These are phyloP conservation scores for Boletus mariae DNA, from an alignment of 1,284 basidiomycete species.

Conservation along the genomic window DNA sequence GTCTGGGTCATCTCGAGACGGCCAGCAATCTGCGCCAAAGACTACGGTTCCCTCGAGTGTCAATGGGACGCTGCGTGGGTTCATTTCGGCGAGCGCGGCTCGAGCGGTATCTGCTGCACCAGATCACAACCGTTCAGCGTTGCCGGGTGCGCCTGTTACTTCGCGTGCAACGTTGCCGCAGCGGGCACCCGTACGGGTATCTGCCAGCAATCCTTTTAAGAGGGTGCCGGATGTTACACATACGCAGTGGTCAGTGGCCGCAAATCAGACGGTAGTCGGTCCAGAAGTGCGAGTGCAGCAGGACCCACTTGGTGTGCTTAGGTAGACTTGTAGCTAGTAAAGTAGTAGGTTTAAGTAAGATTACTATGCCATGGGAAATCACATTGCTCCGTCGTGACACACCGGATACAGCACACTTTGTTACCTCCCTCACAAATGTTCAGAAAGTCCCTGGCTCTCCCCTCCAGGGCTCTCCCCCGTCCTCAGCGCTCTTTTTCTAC, in stretches of 20 bases:
- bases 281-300: conserved; percentile 18
- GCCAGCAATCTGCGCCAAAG: conserved; percentile 15
- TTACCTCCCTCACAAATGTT: conserved; percentile 21
- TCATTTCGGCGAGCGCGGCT: conserved; percentile 15
- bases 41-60: conserved; percentile 13
- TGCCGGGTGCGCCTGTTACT: conserved; percentile 31
- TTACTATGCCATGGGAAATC: conserved; percentile 23
- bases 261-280: too few species aligned
- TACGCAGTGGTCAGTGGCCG: background rate
- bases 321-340: conserved; percentile 19
- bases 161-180: background rate
- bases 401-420: conserved; percentile 10
- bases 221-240: conserved; percentile 13
- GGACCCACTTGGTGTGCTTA: conserved; percentile 63
- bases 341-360: too few species aligned
- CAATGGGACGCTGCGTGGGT: conserved; percentile 26
- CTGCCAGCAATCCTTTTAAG: conserved; percentile 29
- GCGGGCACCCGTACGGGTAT: conserved; percentile 29
- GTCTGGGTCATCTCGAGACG: conserved; percentile 14
- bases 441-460: conserved; percentile 35
- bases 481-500: conserved; percentile 59
- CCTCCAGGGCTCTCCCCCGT: conserved; percentile 45
- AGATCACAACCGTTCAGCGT: conserved; percentile 53
- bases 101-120: conserved; percentile 38
- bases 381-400: conserved; percentile 15